Percentiles rank a stretch among this genome's conserved stretches.
Evolutionary conservation across 2,329 filamentous ascomycete genomes (phyloP).

Genomic region (Fusarium concolor): DNA sequence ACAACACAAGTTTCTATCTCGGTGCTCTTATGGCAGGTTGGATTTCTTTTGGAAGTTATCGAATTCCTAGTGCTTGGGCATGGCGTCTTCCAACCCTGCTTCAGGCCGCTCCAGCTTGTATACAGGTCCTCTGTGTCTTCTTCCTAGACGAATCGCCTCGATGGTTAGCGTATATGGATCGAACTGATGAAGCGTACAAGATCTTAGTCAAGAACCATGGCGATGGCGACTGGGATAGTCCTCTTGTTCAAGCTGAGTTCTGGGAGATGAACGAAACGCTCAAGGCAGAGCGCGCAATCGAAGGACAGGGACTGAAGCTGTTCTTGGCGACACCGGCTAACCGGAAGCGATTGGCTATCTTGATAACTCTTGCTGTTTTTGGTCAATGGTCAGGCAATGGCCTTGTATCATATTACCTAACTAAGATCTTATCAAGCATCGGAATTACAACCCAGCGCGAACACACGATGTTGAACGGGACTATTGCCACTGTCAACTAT

Average conservation of each 20-base stretch:
- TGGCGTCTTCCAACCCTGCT: slow-evolving; percentile 35
- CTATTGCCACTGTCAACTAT: slow-evolving; percentile 29
- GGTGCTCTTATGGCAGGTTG: slow-evolving; percentile 24
- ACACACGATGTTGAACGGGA: slow-evolving; percentile 23
- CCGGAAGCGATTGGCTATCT: slow-evolving; percentile 49
- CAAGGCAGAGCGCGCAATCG: slow-evolving; percentile 13
- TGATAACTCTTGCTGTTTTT: slow-evolving; percentile 56
- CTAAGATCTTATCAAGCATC: slow-evolving; percentile 43
- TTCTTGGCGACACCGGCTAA: slow-evolving; percentile 43
- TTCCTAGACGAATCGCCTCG: slow-evolving; percentile 30
- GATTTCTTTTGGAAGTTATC: slow-evolving; percentile 29
- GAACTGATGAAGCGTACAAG: slow-evolving; percentile 13
- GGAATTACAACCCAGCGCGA: slow-evolving; percentile 28
- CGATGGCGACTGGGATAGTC: slow-evolving; percentile 60
- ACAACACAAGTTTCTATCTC: slow-evolving; percentile 4
- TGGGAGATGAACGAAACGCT: slow-evolving; percentile 36
- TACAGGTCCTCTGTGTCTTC: slow-evolving; percentile 29
- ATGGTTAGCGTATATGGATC: slow-evolving; percentile 25
- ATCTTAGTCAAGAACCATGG: slow-evolving; percentile 25
- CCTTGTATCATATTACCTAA: slow-evolving; percentile 44
- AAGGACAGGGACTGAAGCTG: slow-evolving; percentile 8
- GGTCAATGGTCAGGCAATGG: slow-evolving; percentile 54
- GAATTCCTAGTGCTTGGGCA: slow-evolving; percentile 17
- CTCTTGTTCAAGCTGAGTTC: slow-evolving; percentile 38
- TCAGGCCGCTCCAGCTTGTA: slow-evolving; percentile 18